Evolutionary conservation across 257 asterid genomes (phyloP).

Genomic region (Solanum medicagineum): DNA sequence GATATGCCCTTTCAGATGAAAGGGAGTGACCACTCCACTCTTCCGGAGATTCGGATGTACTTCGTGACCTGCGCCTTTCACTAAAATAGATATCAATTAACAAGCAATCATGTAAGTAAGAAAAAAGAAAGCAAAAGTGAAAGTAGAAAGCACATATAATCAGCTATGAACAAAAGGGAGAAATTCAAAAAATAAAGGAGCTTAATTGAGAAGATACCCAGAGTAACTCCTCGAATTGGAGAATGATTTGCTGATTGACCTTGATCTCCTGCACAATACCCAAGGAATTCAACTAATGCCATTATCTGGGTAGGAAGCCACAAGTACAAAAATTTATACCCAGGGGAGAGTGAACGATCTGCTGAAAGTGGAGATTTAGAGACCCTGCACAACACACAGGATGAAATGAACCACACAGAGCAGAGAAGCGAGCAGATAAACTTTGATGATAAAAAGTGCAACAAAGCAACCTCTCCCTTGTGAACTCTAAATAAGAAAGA

Average conservation of each 20-base stretch:
- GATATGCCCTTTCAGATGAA: conserved; percentile 43
- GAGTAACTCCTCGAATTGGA: conserved; percentile 40
- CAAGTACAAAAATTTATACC: conserved; percentile 20
- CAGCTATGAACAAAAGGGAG: neutral
- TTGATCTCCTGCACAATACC: conserved; percentile 27
- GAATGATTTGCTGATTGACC: conserved; percentile 42
- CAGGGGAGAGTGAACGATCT: conserved; percentile 36
- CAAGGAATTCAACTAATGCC: neutral
- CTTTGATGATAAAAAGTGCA: neutral
- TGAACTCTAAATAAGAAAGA: neutral
- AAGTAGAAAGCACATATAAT: neutral
- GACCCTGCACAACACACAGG: conserved; percentile 25
- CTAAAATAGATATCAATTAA: conserved; percentile 10
- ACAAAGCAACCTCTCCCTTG: neutral
- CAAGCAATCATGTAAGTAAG: neutral
- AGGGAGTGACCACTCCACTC: conserved; percentile 42
- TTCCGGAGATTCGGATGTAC: conserved; percentile 37
- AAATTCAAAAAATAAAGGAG: neutral
- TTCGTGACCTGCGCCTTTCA: conserved; percentile 52
- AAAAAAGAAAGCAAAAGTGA: neutral
- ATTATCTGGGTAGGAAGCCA: neutral
- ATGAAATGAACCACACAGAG: neutral
- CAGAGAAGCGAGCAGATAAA: neutral
- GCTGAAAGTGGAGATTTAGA: conserved; percentile 54
- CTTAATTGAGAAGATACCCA: conserved; percentile 17